Evolutionary conservation across 2,329 filamentous ascomycete genomes (phyloP).

Genomic region (Epichloe brachyelytri): DNA sequence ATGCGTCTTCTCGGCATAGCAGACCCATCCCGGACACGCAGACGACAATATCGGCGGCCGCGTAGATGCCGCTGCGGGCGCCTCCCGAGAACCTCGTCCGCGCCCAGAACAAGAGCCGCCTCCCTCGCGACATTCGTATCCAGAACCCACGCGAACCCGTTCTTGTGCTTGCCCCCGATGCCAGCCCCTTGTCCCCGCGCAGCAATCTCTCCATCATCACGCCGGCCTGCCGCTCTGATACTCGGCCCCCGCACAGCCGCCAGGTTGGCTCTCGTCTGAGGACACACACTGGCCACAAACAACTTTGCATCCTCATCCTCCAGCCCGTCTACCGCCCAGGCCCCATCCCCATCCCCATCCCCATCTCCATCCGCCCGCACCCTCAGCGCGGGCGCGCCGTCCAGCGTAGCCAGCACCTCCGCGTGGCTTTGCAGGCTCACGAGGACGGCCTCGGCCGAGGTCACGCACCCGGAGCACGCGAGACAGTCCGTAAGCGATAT

Average conservation of each 20-base stretch:
- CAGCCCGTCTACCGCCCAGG: slow-evolving; percentile 31
- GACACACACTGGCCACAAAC: slow-evolving; percentile 86
- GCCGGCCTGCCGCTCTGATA: slow-evolving; percentile 61
- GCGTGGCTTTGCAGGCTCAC: slow-evolving; percentile 88
- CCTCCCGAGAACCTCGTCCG: slow-evolving; percentile 50
- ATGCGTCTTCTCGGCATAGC: slow-evolving; percentile 97
- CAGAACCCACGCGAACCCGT: slow-evolving; percentile 76
- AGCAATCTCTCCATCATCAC: slow-evolving; percentile 75
- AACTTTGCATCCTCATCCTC: slow-evolving; percentile 54
- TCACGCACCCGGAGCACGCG: slow-evolving; percentile 94
- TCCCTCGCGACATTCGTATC: slow-evolving; percentile 80
- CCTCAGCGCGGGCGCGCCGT: slow-evolving; percentile 44
- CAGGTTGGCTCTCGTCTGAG: slow-evolving; percentile 78
- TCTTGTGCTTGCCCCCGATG: slow-evolving; percentile 58
- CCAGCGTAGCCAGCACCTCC: slow-evolving; percentile 75
- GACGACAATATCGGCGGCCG: slow-evolving; percentile 63
- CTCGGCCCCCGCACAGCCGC: slow-evolving; percentile 67
- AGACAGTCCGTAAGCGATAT: slow-evolving; percentile 96
- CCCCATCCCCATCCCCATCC: slow-evolving; percentile 19
- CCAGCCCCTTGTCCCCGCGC: slow-evolving; percentile 51
- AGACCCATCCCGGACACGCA: slow-evolving; percentile 95
- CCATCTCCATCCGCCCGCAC: slow-evolving; percentile 15
- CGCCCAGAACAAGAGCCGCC: slow-evolving; percentile 67
- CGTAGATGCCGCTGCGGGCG: slow-evolving; percentile 9
- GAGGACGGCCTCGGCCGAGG: slow-evolving; percentile 92